These are phyloP conservation scores for Tirmania nivea DNA, from an alignment of 495 filamentous ascomycete species.

Conservation along the genomic window DNA sequence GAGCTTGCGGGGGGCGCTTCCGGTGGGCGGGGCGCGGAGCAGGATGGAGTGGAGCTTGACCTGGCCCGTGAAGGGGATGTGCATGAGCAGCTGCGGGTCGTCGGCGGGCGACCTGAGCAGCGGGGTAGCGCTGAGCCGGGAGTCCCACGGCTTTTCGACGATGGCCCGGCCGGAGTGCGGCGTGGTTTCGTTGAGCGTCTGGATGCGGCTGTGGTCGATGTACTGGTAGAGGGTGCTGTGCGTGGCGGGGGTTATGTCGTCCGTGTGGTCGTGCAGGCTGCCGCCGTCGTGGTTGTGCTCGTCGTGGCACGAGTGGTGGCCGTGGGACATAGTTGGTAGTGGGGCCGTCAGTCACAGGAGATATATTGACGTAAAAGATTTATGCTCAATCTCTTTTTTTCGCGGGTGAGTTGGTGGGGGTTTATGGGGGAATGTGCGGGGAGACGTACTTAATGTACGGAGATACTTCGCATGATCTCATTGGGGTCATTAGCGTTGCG, in stretches of 20 bases:
- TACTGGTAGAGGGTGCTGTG: conserved; percentile 76
- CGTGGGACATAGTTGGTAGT: too few relatives aligned
- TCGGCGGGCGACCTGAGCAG: conserved; percentile 70
- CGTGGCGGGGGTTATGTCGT: conserved; percentile 75
- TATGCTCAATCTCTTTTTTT: too few relatives aligned
- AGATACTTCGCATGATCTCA: too few relatives aligned
- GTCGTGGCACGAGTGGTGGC: conserved; percentile 14
- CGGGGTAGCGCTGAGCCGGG: conserved; percentile 46
- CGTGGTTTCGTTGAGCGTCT: conserved; percentile 59
- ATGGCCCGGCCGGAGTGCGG: conserved; percentile 48
- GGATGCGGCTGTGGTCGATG: conserved; percentile 69
- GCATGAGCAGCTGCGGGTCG: conserved; percentile 67
- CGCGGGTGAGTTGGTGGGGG: too few relatives aligned
- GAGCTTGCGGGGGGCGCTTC: conserved; percentile 56
- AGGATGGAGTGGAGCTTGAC: conserved; percentile 78
- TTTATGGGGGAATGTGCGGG: too few relatives aligned
- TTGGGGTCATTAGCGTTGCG: too few relatives aligned
- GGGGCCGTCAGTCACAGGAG: too few relatives aligned
- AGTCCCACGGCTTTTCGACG: conserved; percentile 74
- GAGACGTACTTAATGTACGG: too few relatives aligned
- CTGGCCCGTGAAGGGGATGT: conserved; percentile 81
- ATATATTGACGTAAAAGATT: too few relatives aligned
- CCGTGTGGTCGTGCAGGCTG: conserved; percentile 50
- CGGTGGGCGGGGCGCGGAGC: conserved; percentile 48
- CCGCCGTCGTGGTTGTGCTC: conserved; percentile 24